phyloP scores from a whole-genome alignment of 2,329 filamentous ascomycete genomes.

The Myriosclerotinia scirpicola region DNA sequence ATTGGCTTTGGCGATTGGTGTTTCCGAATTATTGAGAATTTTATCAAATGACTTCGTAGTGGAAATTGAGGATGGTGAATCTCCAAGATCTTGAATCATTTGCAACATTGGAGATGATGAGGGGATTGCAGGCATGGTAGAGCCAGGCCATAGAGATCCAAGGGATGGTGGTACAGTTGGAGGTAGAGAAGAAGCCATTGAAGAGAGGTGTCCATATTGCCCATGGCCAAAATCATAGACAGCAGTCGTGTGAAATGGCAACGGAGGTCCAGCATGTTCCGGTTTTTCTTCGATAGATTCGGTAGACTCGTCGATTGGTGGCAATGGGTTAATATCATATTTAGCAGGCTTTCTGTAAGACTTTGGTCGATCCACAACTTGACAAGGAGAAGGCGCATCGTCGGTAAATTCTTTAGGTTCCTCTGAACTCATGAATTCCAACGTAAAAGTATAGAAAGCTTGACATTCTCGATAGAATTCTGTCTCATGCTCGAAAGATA shows the following conservation, averaged over 20 bases:
- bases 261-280: background rate
- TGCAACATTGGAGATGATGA: constrained; percentile 3
- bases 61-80: background rate
- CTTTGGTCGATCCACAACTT: background rate
- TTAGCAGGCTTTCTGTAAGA: constrained; percentile 14
- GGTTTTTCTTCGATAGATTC: background rate
- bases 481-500: constrained; percentile 15
- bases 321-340: constrained; percentile 10
- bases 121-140: too few relatives aligned
- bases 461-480: constrained; percentile 12
- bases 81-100: constrained; percentile 1
- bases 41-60: background rate
- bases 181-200: background rate
- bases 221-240: too few relatives aligned
- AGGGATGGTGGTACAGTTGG: background rate
- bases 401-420: background rate
- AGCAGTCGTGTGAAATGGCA: background rate
- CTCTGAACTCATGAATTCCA: background rate
- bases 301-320: constrained; percentile 4
- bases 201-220: background rate
- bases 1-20: background rate
- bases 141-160: background rate
- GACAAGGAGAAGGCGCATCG: background rate
- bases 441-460: constrained; percentile 14
- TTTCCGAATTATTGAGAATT: background rate